phyloP scores from a whole-genome alignment of 257 asterid genomes.

The Solanum chaucha region DNA sequence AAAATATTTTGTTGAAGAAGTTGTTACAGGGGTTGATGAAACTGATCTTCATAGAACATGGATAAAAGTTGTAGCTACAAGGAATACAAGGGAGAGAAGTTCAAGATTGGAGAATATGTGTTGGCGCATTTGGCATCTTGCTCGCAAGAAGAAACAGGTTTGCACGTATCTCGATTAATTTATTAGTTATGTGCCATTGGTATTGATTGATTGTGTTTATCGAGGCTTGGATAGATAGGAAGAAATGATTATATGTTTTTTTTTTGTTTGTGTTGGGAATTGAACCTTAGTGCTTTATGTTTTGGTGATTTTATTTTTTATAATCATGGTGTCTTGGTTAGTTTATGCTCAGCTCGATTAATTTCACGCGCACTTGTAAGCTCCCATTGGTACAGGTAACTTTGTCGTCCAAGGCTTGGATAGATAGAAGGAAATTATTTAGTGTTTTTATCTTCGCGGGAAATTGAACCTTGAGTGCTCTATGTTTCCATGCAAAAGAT shows the following conservation, averaged over 20 bases:
- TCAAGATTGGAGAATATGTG: conserved; percentile 84
- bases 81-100: conserved; percentile 62
- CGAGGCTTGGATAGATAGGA: background rate
- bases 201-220: background rate
- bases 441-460: background rate
- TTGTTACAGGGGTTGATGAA: conserved; percentile 69
- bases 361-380: background rate
- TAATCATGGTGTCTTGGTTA: background rate
- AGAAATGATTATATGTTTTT: background rate
- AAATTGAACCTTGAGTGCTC: background rate
- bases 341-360: background rate
- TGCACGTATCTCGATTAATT: background rate
- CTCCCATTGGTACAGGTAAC: background rate
- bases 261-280: background rate
- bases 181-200: background rate
- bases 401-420: background rate
- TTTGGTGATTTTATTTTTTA: background rate
- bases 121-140: conserved; percentile 90
- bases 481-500: background rate
- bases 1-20: conserved; percentile 74
- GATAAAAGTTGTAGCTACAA: conserved; percentile 75
- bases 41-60: conserved; percentile 78
- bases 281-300: background rate
- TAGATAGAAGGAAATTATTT: background rate
- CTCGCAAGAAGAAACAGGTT: conserved; percentile 80